Conservation (phyloP, 768 basidiomycete genomes). For the Serpula lacrymans region DNA sequence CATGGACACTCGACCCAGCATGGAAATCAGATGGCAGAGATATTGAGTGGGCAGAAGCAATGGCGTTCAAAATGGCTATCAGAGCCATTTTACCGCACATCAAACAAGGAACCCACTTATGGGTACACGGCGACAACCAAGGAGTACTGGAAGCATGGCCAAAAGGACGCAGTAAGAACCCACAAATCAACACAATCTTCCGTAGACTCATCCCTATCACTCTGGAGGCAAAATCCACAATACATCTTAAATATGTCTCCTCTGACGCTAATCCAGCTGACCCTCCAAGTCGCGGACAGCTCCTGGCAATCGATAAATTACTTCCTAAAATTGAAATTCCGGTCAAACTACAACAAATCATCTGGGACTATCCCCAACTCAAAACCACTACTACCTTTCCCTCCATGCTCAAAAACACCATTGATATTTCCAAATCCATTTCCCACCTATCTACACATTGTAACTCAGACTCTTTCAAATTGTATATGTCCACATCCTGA, state of each 20-base stretch:
- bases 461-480: too few species aligned
- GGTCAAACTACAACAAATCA: too few species aligned
- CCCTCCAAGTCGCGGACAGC: neutral
- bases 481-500: too few species aligned
- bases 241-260: conserved; percentile 30
- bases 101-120: neutral
- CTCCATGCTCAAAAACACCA: too few species aligned
- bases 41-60: conserved; percentile 46
- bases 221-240: too few species aligned
- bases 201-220: neutral
- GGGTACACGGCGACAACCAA: neutral
- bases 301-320: too few species aligned
- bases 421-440: too few species aligned
- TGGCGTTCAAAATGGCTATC: conserved; percentile 42
- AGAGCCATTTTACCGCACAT: conserved; percentile 1
- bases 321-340: too few species aligned
- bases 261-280: conserved; percentile 9
- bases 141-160: neutral
- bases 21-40: conserved; percentile 31
- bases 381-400: too few species aligned
- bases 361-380: too few species aligned
- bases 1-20: conserved; percentile 25
- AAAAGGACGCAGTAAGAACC: neutral
- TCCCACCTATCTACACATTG: too few species aligned
- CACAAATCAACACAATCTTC: neutral